Evolutionary conservation across 371 early-diverging fungal species (phyloP), one percentile per base, ranked within the genome.

Genomic region (Syncephalastrum racemosum): DNA sequence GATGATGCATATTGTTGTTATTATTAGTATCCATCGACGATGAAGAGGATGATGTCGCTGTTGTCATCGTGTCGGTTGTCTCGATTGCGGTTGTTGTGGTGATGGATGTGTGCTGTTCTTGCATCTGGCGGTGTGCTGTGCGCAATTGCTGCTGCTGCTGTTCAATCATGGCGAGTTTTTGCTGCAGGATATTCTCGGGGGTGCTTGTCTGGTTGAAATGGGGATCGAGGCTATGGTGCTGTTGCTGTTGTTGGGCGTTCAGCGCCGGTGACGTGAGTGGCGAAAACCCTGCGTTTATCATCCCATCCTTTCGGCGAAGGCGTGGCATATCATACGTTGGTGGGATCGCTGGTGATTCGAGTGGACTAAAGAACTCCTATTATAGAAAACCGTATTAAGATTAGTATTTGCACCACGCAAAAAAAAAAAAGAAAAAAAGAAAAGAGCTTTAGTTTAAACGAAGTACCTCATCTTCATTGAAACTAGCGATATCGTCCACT

Each of bases 241-340:
- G 70, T 24, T 60, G 62, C 22, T 59, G 53, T 19, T 67, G 70
- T 24, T 60, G 62, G 3, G 90, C 86, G 36, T 77, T 73, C 5
- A 87, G 62, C 0, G 86, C 87, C 14, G 90, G 90, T 2, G 90
- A 90, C 4, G 90, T 81, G 2, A 90, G 63, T 3, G 90, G 90
- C 10, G 83, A 85, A 59, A 87, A 86, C 0, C 18, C 36, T 24
- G 60, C 71, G 56, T 25, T 62, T 59, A 50, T 75, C 67, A 24
- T 67, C 22, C 64, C 79, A 85, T 25, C 80, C 13, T 47, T 36
- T 40, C 40, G 19, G n/a, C 31, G 50, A 4, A 40, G 44, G 14
- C 24, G 31, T 31, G 36, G 36, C 12, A 12, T 31, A 45, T 57
- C 45, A 39, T 51, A 46, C 14, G 27, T 54, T 16, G 90, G 88